Conservation (phyloP, 192 early-diverging fungal species). For the Rhizophagus sp. region DNA sequence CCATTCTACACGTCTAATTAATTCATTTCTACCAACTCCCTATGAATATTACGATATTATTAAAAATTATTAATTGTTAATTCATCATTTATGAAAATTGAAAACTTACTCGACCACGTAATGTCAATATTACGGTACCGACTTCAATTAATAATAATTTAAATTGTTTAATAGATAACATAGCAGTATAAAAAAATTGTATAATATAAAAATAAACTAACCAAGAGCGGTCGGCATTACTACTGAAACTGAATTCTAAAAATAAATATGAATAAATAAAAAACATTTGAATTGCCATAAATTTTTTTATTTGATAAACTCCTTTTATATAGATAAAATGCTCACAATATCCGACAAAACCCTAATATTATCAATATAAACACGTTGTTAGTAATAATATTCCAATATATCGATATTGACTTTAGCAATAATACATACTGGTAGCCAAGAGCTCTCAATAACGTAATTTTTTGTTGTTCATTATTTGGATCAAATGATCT, state of each 20-base stretch:
- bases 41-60: conserved; percentile 20
- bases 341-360: conserved; percentile 62
- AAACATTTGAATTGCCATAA: neutral
- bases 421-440: conserved; percentile 34
- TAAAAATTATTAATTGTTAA: neutral
- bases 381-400: neutral
- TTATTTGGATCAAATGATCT: conserved; percentile 26
- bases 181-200: neutral
- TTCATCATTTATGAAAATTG: conserved; percentile 1
- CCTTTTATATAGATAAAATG: neutral
- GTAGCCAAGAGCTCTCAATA: conserved; percentile 76
- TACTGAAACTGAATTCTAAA: conserved; percentile 70
- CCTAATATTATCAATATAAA: conserved; percentile 22
- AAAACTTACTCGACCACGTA: conserved; percentile 75
- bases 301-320: neutral
- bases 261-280: neutral
- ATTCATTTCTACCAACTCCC: conserved; percentile 62
- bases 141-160: conserved; percentile 37
- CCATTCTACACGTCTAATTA: conserved; percentile 80
- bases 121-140: conserved; percentile 75
- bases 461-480: conserved; percentile 48
- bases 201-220: neutral
- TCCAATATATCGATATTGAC: neutral
- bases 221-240: conserved; percentile 82
- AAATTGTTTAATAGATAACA: neutral